Evolutionary conservation across 441 rosid genomes (phyloP).

Genomic region (Adansonia gregorii): DNA sequence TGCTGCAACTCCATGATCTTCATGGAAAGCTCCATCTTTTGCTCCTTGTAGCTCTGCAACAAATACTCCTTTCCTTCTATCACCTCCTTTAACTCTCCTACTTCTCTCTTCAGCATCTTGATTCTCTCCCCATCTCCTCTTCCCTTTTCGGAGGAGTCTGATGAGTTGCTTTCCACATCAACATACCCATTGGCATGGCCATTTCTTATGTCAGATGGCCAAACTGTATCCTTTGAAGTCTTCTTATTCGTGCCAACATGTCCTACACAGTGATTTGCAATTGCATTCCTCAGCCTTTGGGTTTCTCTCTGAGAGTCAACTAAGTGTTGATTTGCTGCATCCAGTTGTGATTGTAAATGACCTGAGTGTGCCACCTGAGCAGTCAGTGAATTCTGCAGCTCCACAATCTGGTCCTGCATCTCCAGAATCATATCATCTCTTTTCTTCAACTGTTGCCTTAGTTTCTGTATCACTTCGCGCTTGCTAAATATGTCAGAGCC

Average conservation of each 20-base stretch:
- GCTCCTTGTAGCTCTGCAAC: constrained; percentile 85
- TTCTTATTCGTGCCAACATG: constrained; percentile 47
- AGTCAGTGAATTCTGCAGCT: constrained; percentile 72
- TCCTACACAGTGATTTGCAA: constrained; percentile 78
- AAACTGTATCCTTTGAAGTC: constrained; percentile 42
- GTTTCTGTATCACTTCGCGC: constrained; percentile 90
- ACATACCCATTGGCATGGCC: constrained; percentile 67
- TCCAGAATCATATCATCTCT: constrained; percentile 92
- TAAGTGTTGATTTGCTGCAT: constrained; percentile 73
- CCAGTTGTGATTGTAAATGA: constrained; percentile 77
- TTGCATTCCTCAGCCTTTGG: constrained; percentile 88
- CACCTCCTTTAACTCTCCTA: constrained; percentile 82
- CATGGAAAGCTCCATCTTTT: constrained; percentile 78
- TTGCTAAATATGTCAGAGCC: constrained; percentile 95
- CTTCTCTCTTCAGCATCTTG: constrained; percentile 86
- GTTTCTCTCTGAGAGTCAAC: constrained; percentile 82
- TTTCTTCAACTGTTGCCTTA: constrained; percentile 94
- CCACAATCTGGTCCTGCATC: constrained; percentile 92
- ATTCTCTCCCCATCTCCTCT: constrained; percentile 56
- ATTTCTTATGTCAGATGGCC: constrained; percentile 58
- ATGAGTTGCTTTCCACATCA: constrained; percentile 46
- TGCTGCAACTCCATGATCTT: constrained; percentile 86
- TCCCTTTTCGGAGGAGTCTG: constrained; percentile 49
- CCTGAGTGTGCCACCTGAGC: constrained; percentile 66
- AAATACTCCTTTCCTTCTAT: constrained; percentile 88